Base-by-base conservation (phyloP, 2,329 filamentous ascomycete species). In the Torrubiella hemipterigena region DNA sequence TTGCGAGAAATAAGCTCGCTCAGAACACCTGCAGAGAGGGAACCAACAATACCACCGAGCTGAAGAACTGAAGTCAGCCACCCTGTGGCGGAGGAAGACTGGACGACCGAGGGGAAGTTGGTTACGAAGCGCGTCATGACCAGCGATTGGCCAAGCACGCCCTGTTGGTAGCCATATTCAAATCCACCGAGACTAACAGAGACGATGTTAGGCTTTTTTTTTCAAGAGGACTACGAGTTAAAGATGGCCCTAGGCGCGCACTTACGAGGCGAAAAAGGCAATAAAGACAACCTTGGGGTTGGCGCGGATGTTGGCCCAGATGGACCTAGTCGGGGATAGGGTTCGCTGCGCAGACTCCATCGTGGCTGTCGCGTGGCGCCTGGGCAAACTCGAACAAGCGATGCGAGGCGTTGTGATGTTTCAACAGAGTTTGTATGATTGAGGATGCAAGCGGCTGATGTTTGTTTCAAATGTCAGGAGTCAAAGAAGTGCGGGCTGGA, bases 151-250 rank as follows among this genome's bases (percentile, higher is more conserved):
- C 65, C 64, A 4, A 72, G 49, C 2, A 72, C 64, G 30, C 66
- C 67, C 41, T 71, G 67, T 35, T 70, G 65, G 42, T 67, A 68
- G 32, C 65, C 65, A 57, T 66, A 68, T 36, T 63, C 58, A 28
- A 68, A 61, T 15, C 65, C 64, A 35, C 63, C 63, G 15, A 67
- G 58, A n/a, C 61, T 65, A 22, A 19, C 12, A 12, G 9, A 23
- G 19, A 29, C 12, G 5, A n/a, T n/a, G n/a, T n/a, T n/a, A n/a
- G n/a, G n/a, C n/a, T 27, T 17, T 33, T 21, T 12, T 27, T 16
- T 31, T 3, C 18, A 5, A 8, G 13, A 3, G 11, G 14, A 17
- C 12, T 11, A 11, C 28, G 16, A 5, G n/a, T n/a, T 11, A 9
- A 10, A 21, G 7, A 18, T 12, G 19, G 10, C n/a, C 14, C 15